Conservation (phyloP, 176 grass and related monocot genomes). For the Echinochloa phyllopogon region DNA sequence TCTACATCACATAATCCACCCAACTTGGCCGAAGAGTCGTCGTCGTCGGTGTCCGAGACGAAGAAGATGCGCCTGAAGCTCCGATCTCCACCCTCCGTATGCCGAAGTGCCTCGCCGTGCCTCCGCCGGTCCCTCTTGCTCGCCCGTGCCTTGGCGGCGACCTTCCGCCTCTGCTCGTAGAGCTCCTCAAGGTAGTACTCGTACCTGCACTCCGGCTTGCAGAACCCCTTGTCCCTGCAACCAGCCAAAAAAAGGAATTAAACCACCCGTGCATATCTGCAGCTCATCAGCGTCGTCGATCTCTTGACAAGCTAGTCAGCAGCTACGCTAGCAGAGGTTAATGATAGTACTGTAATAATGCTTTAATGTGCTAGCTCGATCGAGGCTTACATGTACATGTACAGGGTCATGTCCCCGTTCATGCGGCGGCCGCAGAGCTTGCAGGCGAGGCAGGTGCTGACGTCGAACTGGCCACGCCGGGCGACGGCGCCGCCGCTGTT, state of each 20-base stretch:
- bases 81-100: not conserved
- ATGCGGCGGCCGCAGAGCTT: slow-evolving; percentile 44
- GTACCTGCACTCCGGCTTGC: slow-evolving; percentile 40
- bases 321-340: not conserved
- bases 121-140: not conserved
- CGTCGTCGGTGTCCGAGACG: not conserved
- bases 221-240: slow-evolving; percentile 29
- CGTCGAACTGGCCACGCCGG: not conserved
- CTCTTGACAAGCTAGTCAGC: not conserved
- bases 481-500: not conserved
- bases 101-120: not conserved
- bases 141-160: not conserved
- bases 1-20: too few species aligned
- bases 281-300: too few species aligned
- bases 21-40: not conserved
- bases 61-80: slow-evolving; percentile 54
- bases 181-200: slow-evolving; percentile 44
- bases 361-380: too few species aligned
- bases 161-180: slow-evolving; percentile 35
- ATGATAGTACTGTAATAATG: too few species aligned
- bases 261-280: too few species aligned
- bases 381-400: slow-evolving; percentile 65
- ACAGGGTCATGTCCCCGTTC: slow-evolving; percentile 26
- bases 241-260: not conserved
- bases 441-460: slow-evolving; percentile 45